Conservation (phyloP, 192 early-diverging fungal species). For the Linnemannia elongata region DNA sequence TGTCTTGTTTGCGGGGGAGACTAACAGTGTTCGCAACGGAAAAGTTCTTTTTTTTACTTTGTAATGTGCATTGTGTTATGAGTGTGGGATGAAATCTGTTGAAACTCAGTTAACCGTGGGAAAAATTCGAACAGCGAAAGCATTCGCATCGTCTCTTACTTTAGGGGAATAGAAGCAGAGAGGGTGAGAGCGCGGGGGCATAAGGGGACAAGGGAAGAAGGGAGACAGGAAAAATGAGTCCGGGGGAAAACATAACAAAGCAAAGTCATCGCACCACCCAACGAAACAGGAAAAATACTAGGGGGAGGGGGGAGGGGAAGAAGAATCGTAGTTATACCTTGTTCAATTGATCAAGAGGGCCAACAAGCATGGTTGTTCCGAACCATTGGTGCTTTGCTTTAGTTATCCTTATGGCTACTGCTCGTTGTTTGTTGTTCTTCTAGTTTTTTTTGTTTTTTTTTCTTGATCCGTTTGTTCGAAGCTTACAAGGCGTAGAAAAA, state of each 20-base stretch:
- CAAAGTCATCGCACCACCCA: not conserved
- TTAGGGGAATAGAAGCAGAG: not conserved
- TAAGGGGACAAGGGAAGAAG: too few relatives aligned
- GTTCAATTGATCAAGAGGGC: too few relatives aligned
- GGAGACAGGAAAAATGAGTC: not conserved
- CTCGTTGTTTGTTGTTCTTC: too few relatives aligned
- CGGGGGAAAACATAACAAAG: not conserved
- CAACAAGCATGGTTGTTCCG: too few relatives aligned
- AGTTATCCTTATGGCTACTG: too few relatives aligned
- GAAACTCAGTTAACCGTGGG: conserved; percentile 1
- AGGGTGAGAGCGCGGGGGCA: not conserved
- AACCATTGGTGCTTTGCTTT: too few relatives aligned
- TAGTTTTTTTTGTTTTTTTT: too few relatives aligned
- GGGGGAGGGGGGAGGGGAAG: not conserved
- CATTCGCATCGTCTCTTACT: not conserved
- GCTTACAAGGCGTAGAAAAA: too few relatives aligned
- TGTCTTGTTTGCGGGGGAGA: not conserved
- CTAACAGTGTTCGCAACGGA: not conserved
- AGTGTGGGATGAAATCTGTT: not conserved
- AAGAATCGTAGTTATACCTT: not conserved
- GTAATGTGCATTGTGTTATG: not conserved
- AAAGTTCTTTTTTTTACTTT: not conserved
- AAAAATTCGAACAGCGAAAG: conserved; percentile 1
- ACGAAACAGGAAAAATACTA: not conserved
- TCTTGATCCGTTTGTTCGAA: too few relatives aligned